phyloP scores from a whole-genome alignment of 371 early-diverging fungal genomes.

The Parasitella parasitica region DNA sequence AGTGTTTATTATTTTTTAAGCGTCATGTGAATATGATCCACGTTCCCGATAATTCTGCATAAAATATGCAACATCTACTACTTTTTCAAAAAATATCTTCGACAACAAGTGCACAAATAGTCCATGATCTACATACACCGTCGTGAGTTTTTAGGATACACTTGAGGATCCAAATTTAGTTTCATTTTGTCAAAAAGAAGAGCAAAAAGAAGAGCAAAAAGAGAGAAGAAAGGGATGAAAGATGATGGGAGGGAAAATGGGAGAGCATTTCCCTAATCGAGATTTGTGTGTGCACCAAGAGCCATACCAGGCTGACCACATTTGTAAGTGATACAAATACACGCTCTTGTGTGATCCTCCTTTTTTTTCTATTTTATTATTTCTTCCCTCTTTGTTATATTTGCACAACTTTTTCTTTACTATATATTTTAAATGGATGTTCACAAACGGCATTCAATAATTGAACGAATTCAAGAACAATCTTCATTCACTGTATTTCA shows the following conservation, averaged over 20 bases:
- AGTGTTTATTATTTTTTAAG: too few species aligned
- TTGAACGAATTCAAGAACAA: conserved; percentile 11
- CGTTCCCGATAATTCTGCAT: too few species aligned
- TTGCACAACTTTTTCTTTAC: not conserved
- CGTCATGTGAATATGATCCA: too few species aligned
- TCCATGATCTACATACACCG: too few species aligned
- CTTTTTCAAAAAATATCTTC: conserved; percentile 36
- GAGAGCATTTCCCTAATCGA: not conserved
- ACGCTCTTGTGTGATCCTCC: conserved; percentile 14
- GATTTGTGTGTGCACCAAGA: not conserved
- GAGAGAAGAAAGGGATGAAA: not conserved
- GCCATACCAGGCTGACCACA: not conserved
- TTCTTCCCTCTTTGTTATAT: not conserved
- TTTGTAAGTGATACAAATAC: too few species aligned
- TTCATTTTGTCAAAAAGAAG: not conserved
- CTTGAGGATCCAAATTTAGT: too few species aligned
- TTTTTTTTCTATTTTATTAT: not conserved
- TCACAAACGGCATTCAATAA: conserved; percentile 11
- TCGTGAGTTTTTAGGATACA: too few species aligned
- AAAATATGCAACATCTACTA: conserved; percentile 19
- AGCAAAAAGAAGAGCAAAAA: not conserved
- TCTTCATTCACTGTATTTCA: conserved; percentile 18
- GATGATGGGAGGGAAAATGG: too few species aligned
- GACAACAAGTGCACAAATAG: too few species aligned
- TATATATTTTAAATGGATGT: conserved; percentile 11